Evolutionary conservation across 1,284 basidiomycete species (phyloP), one percentile per base, ranked within the genome.

Genomic region (Peniophora sp.): DNA sequence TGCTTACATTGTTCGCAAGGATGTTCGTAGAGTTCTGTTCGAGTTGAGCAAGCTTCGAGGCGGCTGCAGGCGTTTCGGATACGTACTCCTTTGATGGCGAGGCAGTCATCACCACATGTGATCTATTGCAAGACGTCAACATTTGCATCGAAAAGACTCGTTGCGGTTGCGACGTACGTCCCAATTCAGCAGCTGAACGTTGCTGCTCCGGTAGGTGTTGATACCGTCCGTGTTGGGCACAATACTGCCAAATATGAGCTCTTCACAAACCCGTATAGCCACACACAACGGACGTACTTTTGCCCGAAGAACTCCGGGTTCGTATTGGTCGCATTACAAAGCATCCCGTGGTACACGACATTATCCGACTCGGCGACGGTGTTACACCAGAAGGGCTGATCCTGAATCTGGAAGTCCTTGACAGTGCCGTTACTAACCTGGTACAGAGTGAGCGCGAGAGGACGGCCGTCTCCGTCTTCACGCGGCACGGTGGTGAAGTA

Each of bases 371-470:
- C 71, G 11, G 76, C 75, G 16, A 82, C 71, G 1, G 77, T 69
- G 56, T 81, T 80, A 54, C 79, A 78, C 81, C 80, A 86, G 65
- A 85, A 85, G 12, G 81, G 82, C 47, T 76, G 83, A 10, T 75
- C 71, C 25, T 77, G 65, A 51, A 86, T 77, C 12, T 64, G 67
- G 63, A 83, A 83, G 62, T 78, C 70, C 41, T 64, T 67, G 14
- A 85, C 68, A 0, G 63, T 59, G 2, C 68, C 82, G 46, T 74
- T 67, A 10, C 64, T 69, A 6, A 70, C 78, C 49, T 78, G 67
- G 52, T 66, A 74, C 25, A 86, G 59, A 0, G 81, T 80, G 44
- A 86, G 64, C 2, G 79, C 69, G 55, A 86, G 79, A 1, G 83
- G 82, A 16, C 82, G 74, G 1, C 79, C 79, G 55, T 81, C 77